Base-by-base conservation (phyloP, 768 basidiomycete genomes). In the Kwoniella botswanensis region DNA sequence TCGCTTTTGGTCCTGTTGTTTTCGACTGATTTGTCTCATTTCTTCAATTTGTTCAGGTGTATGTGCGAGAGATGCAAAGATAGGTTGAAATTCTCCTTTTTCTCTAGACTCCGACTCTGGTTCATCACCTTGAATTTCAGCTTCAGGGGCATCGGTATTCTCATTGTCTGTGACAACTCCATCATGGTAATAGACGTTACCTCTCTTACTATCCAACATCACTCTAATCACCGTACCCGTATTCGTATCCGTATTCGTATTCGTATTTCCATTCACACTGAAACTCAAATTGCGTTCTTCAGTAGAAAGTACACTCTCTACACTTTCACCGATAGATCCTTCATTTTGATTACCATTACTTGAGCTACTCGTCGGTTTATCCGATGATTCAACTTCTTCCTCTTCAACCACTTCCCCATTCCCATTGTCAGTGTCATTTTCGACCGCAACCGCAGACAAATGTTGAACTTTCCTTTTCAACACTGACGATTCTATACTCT, bases 41-140 rank as follows among this genome's bases (percentile, higher is more conserved):
- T 80, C 77, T 52, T 72, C 75, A 43, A 76, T 35, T 46, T 80
- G 77, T 29, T 70, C 76, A 7, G 75, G 75, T 3, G 79, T 80
- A 71, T 80, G 79, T 5, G 79, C 77, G 15, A 80, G 55, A 24
- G 67, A 70, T 2, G 79, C 75, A 55, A 80, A 80, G 41, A 75
- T 75, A 3, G 79, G 79, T 63, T 65, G 60, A 17, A 46, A 58
- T 0, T 58, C 26, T 22, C 52, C 26, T 24, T 35, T 35, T 1
- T 35, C 35, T 1, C 35, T 7, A 35, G 35, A 35, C 35, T 9
- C 15, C 46, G 24, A 18, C 22, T 52, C 44, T 1, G 21, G 1
- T n/a, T 57, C 57, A n/a, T 24, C 24, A 24, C 13, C 17, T 42
- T 44, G 2, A 57, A 5, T 21, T n/a, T 17, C 65, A 43, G 53